These are phyloP conservation scores for Pistacia atlantica DNA, from an alignment of 345 rosid genomes.

Conservation along the genomic window DNA sequence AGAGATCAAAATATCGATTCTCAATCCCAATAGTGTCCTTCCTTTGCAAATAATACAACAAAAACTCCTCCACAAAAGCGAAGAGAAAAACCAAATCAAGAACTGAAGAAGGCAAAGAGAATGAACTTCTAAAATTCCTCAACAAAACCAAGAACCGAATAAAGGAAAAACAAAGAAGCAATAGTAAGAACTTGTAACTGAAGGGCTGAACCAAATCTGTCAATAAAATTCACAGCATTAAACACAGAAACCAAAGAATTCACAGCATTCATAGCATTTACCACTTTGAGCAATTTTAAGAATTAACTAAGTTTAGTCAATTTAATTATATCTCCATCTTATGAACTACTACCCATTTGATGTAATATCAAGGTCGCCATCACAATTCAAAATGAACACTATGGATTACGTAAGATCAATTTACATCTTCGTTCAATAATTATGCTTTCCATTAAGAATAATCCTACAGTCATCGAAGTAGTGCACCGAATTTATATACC, in stretches of 20 bases:
- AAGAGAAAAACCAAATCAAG: conserved; percentile 60
- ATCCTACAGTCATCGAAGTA: no score
- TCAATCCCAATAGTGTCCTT: conserved; percentile 56
- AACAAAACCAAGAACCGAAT: conserved; percentile 53
- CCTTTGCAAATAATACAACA: conserved; percentile 72
- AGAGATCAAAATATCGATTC: conserved; percentile 59
- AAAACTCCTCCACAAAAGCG: conserved; percentile 80
- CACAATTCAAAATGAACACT: no score
- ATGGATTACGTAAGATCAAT: no score
- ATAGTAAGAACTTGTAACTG: conserved; percentile 69
- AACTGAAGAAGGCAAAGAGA: conserved; percentile 50
- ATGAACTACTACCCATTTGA: no score
- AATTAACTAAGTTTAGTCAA: no score
- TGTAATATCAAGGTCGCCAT: not conserved
- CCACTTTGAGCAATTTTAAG: no score
- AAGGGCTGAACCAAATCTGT: conserved; percentile 66
- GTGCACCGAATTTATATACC: no score
- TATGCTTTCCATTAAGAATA: no score
- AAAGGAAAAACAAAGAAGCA: conserved; percentile 57
- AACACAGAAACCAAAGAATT: conserved; percentile 65
- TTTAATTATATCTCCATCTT: no score
- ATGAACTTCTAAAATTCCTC: conserved; percentile 24
- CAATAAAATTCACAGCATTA: conserved; percentile 47
- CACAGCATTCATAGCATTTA: conserved; percentile 29
- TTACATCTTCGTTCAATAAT: no score